These are phyloP conservation scores for Rhytidhysteron rufulum DNA, from an alignment of 2,329 filamentous ascomycete genomes.

Conservation along the genomic window DNA sequence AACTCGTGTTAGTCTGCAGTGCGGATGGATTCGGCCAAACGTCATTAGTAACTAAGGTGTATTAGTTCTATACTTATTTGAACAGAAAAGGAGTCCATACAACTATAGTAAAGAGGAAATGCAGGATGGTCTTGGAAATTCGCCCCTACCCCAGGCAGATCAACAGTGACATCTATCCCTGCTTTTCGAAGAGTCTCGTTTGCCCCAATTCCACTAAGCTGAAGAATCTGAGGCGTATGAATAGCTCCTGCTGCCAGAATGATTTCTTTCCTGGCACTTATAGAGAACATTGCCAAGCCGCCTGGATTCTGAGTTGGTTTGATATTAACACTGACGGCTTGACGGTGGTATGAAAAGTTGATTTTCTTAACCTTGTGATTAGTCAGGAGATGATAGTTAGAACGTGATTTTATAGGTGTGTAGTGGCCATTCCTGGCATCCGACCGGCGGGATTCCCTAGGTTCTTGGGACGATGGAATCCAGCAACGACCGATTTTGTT, in stretches of 20 bases:
- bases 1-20: neutral
- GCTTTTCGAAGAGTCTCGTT: slow-evolving; percentile 2
- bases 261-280: slow-evolving; percentile 7
- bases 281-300: slow-evolving; percentile 2
- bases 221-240: slow-evolving; percentile 9
- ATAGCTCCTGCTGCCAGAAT: slow-evolving; percentile 9
- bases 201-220: slow-evolving; percentile 8
- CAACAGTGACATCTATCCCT: slow-evolving; percentile 1
- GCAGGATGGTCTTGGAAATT: slow-evolving; percentile 10
- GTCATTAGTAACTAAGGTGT: neutral
- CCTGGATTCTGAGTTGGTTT: slow-evolving; percentile 4
- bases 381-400: neutral
- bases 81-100: neutral
- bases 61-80: neutral
- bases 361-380: neutral
- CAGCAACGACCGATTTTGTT: slow-evolving; percentile 19
- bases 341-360: slow-evolving; percentile 1
- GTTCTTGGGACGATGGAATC: slow-evolving; percentile 16
- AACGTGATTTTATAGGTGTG: slow-evolving; percentile 3
- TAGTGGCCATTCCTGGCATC: slow-evolving; percentile 19
- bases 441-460: slow-evolving; percentile 12
- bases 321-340: slow-evolving; percentile 10
- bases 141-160: slow-evolving; percentile 8
- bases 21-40: slow-evolving; percentile 1
- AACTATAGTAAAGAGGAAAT: neutral